Percentiles rank a stretch among this genome's conserved stretches.
Evolutionary conservation across 371 early-diverging fungal genomes (phyloP).

Genomic region (Mucor plumbeus): DNA sequence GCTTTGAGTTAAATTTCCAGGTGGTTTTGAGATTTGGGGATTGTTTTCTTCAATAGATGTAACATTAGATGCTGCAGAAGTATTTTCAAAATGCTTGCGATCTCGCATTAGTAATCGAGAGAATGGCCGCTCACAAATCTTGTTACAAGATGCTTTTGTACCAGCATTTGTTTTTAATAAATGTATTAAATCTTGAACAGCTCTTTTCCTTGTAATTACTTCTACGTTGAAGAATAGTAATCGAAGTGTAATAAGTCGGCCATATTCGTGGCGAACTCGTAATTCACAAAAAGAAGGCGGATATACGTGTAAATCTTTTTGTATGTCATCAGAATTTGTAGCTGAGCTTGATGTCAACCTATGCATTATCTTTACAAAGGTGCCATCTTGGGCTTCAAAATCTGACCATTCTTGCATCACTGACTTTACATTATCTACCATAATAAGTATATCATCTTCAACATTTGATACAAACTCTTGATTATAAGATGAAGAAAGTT

Average conservation of each 20-base stretch:
- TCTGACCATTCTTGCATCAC: constrained; percentile 37
- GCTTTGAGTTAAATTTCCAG: constrained; percentile 13
- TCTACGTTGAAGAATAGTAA: constrained; percentile 63
- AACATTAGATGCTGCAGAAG: neutral
- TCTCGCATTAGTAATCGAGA: constrained; percentile 60
- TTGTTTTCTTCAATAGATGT: neutral
- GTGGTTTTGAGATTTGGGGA: neutral
- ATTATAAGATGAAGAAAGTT: constrained; percentile 42
- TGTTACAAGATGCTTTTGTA: constrained; percentile 31
- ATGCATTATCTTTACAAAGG: constrained; percentile 49
- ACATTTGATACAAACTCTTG: constrained; percentile 48
- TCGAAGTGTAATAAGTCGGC: constrained; percentile 39
- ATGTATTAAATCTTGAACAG: constrained; percentile 26
- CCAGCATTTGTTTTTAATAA: constrained; percentile 20
- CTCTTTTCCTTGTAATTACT: constrained; percentile 32
- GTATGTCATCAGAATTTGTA: constrained; percentile 16
- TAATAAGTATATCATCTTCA: constrained; percentile 33
- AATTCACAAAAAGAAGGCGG: constrained; percentile 52
- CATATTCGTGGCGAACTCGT: constrained; percentile 50
- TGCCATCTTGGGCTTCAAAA: constrained; percentile 49
- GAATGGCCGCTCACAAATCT: constrained; percentile 56
- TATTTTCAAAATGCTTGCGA: constrained; percentile 37
- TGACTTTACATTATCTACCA: constrained; percentile 26
- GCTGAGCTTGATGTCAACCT: constrained; percentile 16
- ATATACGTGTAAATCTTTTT: constrained; percentile 30